These are phyloP conservation scores for Alternaria postmessia DNA, from an alignment of 2,329 filamentous ascomycete genomes.

Conservation along the genomic window DNA sequence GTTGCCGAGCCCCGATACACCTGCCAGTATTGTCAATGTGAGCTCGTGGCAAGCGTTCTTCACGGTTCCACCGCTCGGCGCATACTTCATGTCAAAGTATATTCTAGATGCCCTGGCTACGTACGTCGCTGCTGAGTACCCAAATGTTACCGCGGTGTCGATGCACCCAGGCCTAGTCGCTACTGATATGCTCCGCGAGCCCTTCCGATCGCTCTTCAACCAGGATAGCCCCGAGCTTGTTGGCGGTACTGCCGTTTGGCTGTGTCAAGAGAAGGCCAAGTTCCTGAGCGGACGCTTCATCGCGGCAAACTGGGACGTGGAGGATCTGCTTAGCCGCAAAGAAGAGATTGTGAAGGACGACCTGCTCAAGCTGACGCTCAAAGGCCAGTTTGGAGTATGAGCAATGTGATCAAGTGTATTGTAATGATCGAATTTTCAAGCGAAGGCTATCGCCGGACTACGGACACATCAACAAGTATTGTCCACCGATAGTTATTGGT, in stretches of 20 bases:
- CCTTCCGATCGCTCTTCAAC: constrained; percentile 19
- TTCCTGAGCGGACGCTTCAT: constrained; percentile 41
- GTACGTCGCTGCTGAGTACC: constrained; percentile 27
- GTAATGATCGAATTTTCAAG: too few species aligned
- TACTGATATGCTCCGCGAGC: constrained; percentile 26
- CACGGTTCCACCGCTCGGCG: constrained; percentile 16
- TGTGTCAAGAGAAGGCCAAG: constrained; percentile 31
- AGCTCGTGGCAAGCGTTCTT: constrained; percentile 19
- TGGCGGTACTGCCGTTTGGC: constrained; percentile 39
- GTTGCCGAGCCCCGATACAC: constrained; percentile 22
- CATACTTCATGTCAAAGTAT: constrained; percentile 25
- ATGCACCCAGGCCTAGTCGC: constrained; percentile 26
- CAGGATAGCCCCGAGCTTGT: constrained; percentile 39
- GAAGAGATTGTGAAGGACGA: constrained; percentile 27
- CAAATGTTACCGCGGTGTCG: constrained; percentile 22
- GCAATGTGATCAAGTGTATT: too few species aligned
- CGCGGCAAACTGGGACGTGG: constrained; percentile 40
- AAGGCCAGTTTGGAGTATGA: constrained; percentile 21
- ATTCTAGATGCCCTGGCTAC: constrained; percentile 15
- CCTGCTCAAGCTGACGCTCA: constrained; percentile 26
- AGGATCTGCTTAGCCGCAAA: constrained; percentile 35
- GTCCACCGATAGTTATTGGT: too few species aligned
- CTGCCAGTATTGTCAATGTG: constrained; percentile 33
- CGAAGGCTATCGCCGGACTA: too few species aligned
- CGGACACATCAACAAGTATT: too few species aligned